Evolutionary conservation across 192 early-diverging fungal species (phyloP), one percentile per base, ranked within the genome.

Genomic region (Coemansia sp.): DNA sequence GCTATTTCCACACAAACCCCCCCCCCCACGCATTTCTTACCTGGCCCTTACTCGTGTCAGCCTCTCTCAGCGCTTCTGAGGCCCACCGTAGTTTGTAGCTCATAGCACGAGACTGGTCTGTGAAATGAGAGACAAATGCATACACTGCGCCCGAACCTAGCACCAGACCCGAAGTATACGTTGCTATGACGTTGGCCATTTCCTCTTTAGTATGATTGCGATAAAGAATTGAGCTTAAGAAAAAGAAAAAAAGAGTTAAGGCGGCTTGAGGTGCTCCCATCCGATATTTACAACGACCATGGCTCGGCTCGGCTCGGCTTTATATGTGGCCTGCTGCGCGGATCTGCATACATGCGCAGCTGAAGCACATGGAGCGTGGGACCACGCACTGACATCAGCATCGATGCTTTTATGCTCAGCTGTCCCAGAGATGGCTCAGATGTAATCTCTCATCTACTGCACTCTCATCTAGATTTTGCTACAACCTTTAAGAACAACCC

Each of bases 101-200:
- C 35, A 70, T 67, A 18, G 73, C 38, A 15, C 67, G 74, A 3
- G 73, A 59, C 41, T 72, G 67, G 29, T 70, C 79, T 41, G 74
- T 73, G 43, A 76, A 67, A 45, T 70, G 64, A 20, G 79, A 53
- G 6, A 68, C 53, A 38, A 82, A 82, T 40, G 74, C 74, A 45
- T 68, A 82, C 12, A 76, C 71, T 5, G 79, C 71, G 8, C 74
- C 79, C 4, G 65, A 52, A 47, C 79, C 74, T 43, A 82, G 16
- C 34, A 82, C 70, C 11, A 82, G 79, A 2, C 79, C 79, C n/a
- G 79, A 73, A 4, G 68, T 73, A 20, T 76, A 82, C 11, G 64
- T 70, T 11, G 68, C 79, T 13, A 68, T 65, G 59, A 82, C 66
- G 68, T 76, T 82, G 55, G 79, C 79, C 79, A 82, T 80, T 55